A percentile compares a stretch with the other conserved stretches of the same genome.
Evolutionary conservation across 2,329 filamentous ascomycete species (phyloP).

Genomic region (Bertia moriformis): DNA sequence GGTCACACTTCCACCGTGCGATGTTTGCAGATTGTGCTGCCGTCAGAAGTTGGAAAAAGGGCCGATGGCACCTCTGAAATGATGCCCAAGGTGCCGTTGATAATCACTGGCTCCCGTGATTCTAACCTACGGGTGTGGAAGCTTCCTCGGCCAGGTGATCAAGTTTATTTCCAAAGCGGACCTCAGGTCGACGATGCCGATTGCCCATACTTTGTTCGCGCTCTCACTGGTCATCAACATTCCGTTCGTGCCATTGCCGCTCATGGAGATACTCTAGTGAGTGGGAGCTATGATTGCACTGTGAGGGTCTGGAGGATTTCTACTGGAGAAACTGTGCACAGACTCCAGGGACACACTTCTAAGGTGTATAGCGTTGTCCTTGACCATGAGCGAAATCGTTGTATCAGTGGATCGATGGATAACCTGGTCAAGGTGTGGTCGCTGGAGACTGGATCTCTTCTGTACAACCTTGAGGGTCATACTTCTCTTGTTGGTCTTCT

Average conservation of each 20-base stretch:
- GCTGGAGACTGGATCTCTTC: conserved; percentile 66
- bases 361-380: conserved; percentile 97
- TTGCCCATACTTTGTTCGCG: conserved; percentile 88
- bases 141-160: conserved; percentile 66
- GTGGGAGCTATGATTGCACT: conserved; percentile 88
- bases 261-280: conserved; percentile 87
- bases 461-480: conserved; percentile 87
- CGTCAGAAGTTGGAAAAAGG: conserved; percentile 59
- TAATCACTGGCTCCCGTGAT: conserved; percentile 93
- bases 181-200: conserved; percentile 61
- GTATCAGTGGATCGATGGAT: conserved; percentile 97
- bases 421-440: conserved; percentile 97
- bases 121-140: conserved; percentile 91
- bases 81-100: conserved; percentile 86
- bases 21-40: conserved; percentile 86
- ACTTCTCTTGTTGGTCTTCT: conserved; percentile 81
- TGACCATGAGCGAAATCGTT: conserved; percentile 79
- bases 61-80: conserved; percentile 63
- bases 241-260: conserved; percentile 93
- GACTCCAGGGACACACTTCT: conserved; percentile 71
- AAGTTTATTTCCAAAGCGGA: conserved; percentile 64
- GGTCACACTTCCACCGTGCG: conserved; percentile 95
- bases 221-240: conserved; percentile 73
- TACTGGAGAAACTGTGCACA: conserved; percentile 74
- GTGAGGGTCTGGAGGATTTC: conserved; percentile 97